Conservation (phyloP, 2,329 filamentous ascomycete species). For the Aspergillus tamarii region DNA sequence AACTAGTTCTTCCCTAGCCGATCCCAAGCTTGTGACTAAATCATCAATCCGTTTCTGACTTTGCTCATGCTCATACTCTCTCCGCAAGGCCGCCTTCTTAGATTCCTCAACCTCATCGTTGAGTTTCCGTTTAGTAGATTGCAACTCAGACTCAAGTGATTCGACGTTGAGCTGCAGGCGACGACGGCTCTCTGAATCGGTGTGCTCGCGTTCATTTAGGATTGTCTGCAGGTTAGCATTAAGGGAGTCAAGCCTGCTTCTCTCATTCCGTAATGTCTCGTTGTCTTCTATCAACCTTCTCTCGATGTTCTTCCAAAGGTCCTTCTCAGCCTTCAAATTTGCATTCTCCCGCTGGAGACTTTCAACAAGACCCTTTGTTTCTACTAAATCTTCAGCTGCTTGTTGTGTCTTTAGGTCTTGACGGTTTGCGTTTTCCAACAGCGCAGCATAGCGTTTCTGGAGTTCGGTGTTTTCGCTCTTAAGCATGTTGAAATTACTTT, state of each 20-base stretch:
- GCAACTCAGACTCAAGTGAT: conserved; percentile 75
- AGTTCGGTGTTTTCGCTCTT: conserved; percentile 85
- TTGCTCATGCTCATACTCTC: conserved; percentile 88
- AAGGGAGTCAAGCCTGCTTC: conserved; percentile 78
- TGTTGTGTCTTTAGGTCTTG: conserved; percentile 90
- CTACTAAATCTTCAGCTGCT: conserved; percentile 88
- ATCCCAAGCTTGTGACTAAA: conserved; percentile 75
- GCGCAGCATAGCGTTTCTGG: conserved; percentile 75
- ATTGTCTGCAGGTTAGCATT: conserved; percentile 84
- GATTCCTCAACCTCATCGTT: conserved; percentile 80
- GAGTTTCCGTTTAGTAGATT: conserved; percentile 78
- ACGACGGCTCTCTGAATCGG: conserved; percentile 79
- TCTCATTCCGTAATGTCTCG: conserved; percentile 80
- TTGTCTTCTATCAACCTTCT: conserved; percentile 86
- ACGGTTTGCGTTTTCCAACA: conserved; percentile 83
- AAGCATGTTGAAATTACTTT: conserved; percentile 81
- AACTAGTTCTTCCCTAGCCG: conserved; percentile 83
- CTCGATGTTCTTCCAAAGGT: conserved; percentile 92
- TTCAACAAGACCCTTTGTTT: conserved; percentile 78
- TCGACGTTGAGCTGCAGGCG: conserved; percentile 80
- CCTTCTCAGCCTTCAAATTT: conserved; percentile 93
- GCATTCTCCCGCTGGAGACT: conserved; percentile 87
- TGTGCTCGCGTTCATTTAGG: conserved; percentile 86
- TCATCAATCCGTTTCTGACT: conserved; percentile 91
- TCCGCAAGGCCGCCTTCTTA: conserved; percentile 79